These are phyloP conservation scores for Microbotryum scabiosae DNA, from an alignment of 1,284 basidiomycete genomes.

Conservation along the genomic window DNA sequence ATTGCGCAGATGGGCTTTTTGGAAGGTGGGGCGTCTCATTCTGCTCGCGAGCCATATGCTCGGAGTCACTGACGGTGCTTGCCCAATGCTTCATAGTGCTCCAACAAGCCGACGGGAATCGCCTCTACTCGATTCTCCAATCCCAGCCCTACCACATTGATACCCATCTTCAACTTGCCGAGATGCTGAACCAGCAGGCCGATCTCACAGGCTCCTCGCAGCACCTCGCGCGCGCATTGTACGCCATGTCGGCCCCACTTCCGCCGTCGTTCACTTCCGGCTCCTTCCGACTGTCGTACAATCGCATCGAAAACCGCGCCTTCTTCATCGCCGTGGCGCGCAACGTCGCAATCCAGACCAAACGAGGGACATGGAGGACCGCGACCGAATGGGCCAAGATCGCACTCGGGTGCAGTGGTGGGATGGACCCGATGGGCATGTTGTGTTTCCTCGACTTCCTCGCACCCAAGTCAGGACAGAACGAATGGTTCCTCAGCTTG, in stretches of 20 bases:
- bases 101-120: conserved; percentile 41
- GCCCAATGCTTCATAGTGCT: conserved; percentile 8
- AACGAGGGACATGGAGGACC: conserved; percentile 77
- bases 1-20: conserved; percentile 71
- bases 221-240: conserved; percentile 74
- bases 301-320: conserved; percentile 70
- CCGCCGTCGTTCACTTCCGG: conserved; percentile 75
- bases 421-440: conserved; percentile 28
- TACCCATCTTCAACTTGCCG: conserved; percentile 73
- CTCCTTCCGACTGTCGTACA: conserved; percentile 72
- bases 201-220: conserved; percentile 57
- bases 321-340: conserved; percentile 55
- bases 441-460: conserved; percentile 58
- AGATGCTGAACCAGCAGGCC: conserved; percentile 37
- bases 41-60: background rate
- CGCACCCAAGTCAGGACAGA: conserved; percentile 67
- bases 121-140: conserved; percentile 45
- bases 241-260: conserved; percentile 74
- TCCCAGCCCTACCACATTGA: conserved; percentile 71
- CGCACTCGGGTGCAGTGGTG: conserved; percentile 15
- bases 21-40: conserved; percentile 36
- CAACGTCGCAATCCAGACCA: conserved; percentile 46
- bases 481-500: conserved; percentile 65
- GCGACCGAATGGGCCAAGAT: conserved; percentile 81
- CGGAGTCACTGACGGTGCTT: background rate